A percentile compares a stretch with the other conserved stretches of the same genome.
Evolutionary conservation across 176 grass and related monocot genomes (phyloP).

Genomic region (Zea mays): DNA sequence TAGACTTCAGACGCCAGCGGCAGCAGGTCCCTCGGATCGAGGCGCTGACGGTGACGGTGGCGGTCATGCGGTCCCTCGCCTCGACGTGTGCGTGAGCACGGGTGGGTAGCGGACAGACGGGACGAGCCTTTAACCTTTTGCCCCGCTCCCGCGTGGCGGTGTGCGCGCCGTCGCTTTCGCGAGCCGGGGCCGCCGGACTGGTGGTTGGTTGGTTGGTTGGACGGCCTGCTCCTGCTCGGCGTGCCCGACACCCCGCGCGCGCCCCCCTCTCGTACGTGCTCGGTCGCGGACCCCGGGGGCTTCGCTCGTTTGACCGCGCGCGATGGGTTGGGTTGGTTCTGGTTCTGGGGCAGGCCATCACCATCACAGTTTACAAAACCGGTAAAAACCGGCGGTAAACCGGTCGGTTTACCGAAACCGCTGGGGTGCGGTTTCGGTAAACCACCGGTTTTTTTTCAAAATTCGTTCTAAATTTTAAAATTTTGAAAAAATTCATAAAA

Average conservation of each 20-base stretch:
- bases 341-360: neutral
- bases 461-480: too few relatives aligned
- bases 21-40: conserved; percentile 15
- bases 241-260: too few relatives aligned
- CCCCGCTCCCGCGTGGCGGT: neutral
- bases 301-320: conserved; percentile 1
- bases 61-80: neutral
- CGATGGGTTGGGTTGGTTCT: neutral
- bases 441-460: too few relatives aligned
- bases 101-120: neutral
- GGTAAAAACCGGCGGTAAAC: too few relatives aligned
- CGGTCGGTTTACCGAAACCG: too few relatives aligned
- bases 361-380: too few relatives aligned
- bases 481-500: too few relatives aligned
- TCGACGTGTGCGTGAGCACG: neutral
- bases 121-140: neutral
- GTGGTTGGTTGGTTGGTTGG: neutral
- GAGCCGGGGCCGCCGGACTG: neutral
- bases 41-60: neutral
- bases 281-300: neutral
- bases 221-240: neutral
- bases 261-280: neutral
- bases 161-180: conserved; percentile 27
- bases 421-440: too few relatives aligned
- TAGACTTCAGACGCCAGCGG: too few relatives aligned